A percentile compares a stretch with the other conserved stretches of the same genome.
phyloP scores from a whole-genome alignment of 2,329 filamentous ascomycete species.

The Cadophora luteo-olivacea region DNA sequence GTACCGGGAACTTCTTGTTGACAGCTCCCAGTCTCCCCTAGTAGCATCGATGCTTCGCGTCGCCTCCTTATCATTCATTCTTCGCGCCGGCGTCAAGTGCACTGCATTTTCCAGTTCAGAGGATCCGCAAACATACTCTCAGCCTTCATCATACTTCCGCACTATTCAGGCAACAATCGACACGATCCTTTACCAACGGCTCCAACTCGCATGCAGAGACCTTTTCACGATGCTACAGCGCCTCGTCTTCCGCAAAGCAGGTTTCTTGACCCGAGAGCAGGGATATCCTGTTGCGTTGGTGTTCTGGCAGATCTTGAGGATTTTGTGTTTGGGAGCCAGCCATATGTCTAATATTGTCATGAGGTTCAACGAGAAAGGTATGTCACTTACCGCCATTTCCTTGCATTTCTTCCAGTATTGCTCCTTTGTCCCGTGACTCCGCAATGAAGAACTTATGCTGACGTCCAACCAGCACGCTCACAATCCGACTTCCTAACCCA shows the following conservation, averaged over 20 bases:
- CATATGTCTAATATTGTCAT: conserved; percentile 34
- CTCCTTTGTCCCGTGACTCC: too few species aligned
- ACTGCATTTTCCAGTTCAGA: background rate
- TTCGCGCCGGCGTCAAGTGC: conserved; percentile 36
- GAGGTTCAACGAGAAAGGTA: conserved; percentile 30
- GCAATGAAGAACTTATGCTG: background rate
- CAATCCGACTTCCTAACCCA: conserved; percentile 35
- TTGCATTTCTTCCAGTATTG: background rate
- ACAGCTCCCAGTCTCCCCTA: conserved; percentile 28
- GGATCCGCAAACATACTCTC: background rate
- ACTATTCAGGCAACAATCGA: conserved; percentile 38
- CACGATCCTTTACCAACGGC: conserved; percentile 39
- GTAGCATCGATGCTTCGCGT: conserved; percentile 36
- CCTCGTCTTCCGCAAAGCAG: conserved; percentile 38
- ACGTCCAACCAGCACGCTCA: background rate
- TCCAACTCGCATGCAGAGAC: conserved; percentile 34
- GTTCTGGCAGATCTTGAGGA: conserved; percentile 37
- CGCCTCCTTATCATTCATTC: conserved; percentile 35
- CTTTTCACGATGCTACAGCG: conserved; percentile 37
- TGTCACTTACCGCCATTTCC: background rate
- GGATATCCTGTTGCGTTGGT: conserved; percentile 40
- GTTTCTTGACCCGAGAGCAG: conserved; percentile 35
- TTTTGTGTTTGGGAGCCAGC: conserved; percentile 33
- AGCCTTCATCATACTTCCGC: conserved; percentile 21
- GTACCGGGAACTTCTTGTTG: background rate